Evolutionary conservation across 768 basidiomycete species (phyloP), one percentile per base, ranked within the genome.

Genomic region (Pisolithus sp.): DNA sequence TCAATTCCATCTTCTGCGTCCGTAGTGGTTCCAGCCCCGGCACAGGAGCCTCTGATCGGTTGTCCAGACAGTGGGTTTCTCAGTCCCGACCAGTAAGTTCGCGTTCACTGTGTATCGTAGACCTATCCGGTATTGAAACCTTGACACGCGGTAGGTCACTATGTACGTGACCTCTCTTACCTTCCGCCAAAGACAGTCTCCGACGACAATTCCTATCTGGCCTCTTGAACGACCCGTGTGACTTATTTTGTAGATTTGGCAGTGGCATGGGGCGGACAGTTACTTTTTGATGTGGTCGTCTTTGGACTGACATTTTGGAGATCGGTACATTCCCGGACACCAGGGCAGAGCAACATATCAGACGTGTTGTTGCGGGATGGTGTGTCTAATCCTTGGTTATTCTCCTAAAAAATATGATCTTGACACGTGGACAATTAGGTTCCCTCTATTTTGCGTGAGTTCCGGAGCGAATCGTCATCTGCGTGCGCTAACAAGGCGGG

Each of bases 281-380:
- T 67, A 20, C 42, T 49, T 9, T 65, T 64, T 39, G 62, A 65
- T 24, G 13, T 50, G 9, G 20, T 58, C 39, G 44, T 62, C 17
- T 65, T 66, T 51, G 10, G 41, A 17, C 45, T 67, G 7, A 67
- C 59, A 4, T 28, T 62, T 4, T 52, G 55, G 53, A 59, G 43
- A 47, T 49, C 56, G 1, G 52, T 21, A n/a, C 24, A 34, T 38
- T 24, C 54, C 26, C 31, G 59, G 2, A 53, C 1, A n/a, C 3
- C 24, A 15, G 48, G 57, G 15, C n/a, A 46, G 3, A 41, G 48
- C 37, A 53, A 26, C 28, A 46, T 61, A n/a, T 21, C 58, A 21
- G 50, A 61, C 8, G 38, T 53, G 10, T 20, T 58, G 21, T 31
- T 61, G 13, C 51, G 59, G 20, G 60, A 61, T n/a, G 59, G 55